Conservation (phyloP, 495 filamentous ascomycete species). For the Penicillium flavigenum region DNA sequence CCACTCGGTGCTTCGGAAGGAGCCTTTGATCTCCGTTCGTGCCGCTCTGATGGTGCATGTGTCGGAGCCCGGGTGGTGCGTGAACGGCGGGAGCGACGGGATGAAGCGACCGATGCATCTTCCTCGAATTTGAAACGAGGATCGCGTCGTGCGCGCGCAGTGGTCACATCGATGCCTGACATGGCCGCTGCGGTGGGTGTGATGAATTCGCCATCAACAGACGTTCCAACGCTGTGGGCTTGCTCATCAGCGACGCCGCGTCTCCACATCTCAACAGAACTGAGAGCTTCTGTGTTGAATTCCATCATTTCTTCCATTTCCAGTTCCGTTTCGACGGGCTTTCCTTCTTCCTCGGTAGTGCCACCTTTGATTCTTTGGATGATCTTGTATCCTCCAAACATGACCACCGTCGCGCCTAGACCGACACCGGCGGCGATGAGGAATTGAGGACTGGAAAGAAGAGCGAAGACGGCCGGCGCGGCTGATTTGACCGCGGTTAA, state of each 20-base stretch:
- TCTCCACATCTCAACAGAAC: conserved; percentile 76
- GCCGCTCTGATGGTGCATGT: conserved; percentile 16
- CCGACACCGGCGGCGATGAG: conserved; percentile 87
- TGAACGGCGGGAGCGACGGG: conserved; percentile 43
- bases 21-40: conserved; percentile 23
- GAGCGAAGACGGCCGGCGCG: conserved; percentile 78
- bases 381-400: conserved; percentile 95
- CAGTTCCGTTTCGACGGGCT: conserved; percentile 12
- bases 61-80: conserved; percentile 21
- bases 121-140: conserved; percentile 44
- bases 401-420: conserved; percentile 85
- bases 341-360: conserved; percentile 7
- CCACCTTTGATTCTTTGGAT: conserved; percentile 72
- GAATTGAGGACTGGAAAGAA: conserved; percentile 90
- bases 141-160: conserved; percentile 34
- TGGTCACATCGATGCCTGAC: conserved; percentile 49
- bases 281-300: conserved; percentile 54
- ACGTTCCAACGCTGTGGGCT: conserved; percentile 58
- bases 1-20: conserved; percentile 19
- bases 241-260: conserved; percentile 76
- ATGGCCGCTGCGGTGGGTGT: conserved; percentile 70
- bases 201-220: conserved; percentile 83
- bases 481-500: conserved; percentile 70
- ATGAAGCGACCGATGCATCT: conserved; percentile 38
- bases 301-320: conserved; percentile 61